Conservation (phyloP, 345 rosid species). For the Aquilaria sinensis region DNA sequence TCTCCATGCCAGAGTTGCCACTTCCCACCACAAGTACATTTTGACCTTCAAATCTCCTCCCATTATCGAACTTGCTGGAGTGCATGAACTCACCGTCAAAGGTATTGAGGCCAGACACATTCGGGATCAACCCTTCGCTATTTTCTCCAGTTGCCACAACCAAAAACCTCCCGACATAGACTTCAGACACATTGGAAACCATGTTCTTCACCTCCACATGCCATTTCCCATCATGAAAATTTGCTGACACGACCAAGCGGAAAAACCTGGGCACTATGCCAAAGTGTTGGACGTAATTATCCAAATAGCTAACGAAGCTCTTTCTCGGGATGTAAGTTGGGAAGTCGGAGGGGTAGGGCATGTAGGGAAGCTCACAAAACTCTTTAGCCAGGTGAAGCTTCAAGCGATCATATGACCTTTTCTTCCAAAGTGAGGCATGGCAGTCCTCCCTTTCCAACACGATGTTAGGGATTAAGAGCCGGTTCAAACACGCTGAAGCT, state of each 20-base stretch:
- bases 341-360: constrained; percentile 21
- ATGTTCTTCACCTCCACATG: constrained; percentile 22
- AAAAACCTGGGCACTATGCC: constrained; percentile 21
- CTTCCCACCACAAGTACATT: constrained; percentile 54
- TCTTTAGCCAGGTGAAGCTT: constrained; percentile 44
- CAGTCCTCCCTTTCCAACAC: constrained; percentile 49
- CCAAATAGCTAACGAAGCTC: constrained; percentile 39
- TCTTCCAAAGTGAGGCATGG: constrained; percentile 53
- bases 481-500: constrained; percentile 42
- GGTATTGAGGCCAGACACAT: constrained; percentile 27
- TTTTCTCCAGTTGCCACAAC: constrained; percentile 54
- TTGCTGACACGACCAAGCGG: constrained; percentile 22
- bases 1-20: constrained; percentile 71
- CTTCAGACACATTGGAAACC: neutral
- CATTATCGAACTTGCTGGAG: constrained; percentile 36
- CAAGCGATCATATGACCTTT: constrained; percentile 39
- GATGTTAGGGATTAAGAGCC: constrained; percentile 26
- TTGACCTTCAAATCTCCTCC: constrained; percentile 17
- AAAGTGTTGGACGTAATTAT: constrained; percentile 35
- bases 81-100: constrained; percentile 40
- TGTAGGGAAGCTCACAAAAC: constrained; percentile 49
- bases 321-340: constrained; percentile 40
- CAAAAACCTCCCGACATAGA: constrained; percentile 29
- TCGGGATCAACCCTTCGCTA: constrained; percentile 29
- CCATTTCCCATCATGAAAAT: constrained; percentile 27